Evolutionary conservation across 805 yeast genomes (phyloP), one percentile per base, ranked within the genome.

Genomic region (Kluyveromyces siamensis): DNA sequence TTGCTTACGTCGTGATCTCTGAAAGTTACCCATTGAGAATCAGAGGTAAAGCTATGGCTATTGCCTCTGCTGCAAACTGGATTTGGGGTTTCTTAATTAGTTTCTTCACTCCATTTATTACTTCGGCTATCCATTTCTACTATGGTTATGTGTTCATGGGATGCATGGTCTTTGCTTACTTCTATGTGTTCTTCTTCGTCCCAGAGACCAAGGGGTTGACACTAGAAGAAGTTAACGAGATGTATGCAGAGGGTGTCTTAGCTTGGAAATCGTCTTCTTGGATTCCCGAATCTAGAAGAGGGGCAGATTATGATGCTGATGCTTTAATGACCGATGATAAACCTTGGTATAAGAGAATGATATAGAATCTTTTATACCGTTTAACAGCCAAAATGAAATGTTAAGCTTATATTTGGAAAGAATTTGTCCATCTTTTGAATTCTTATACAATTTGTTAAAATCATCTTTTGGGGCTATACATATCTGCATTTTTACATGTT

Each of bases 121-220:
- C 86, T 13, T 61, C 69, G 27, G 76, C 78, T 40, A 80, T 87
- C 57, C 80, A 81, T 58, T 85, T 84, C 72, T 76, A 77, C 67
- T 80, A 83, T 62, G 95, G 95, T 46, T 83, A 78, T 62, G 81
- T 69, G 33, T 74, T 74, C 59, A 68, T 79, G 58, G 86, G 85
- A 2, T 80, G 85, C 63, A 69, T 80, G 70, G 67, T 80, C 18
- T 77, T 71, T 54, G 68, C 77, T 25, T 58, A 82, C 62, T 72
- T 83, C 67, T 87, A 83, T 65, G 85, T 85, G 47, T 80, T 75
- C 73, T 80, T 86, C 73, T 75, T 75, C 56, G 80, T 87, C 51
- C 80, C 81, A 58, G 91, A 85, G 69, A 87, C 95, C 48, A 81
- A 79, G 71, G 95, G 95, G 50, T 75, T 86, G 59, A 76, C 86